phyloP scores from a whole-genome alignment of 164 flowering plant species.

The Chimonanthus praecox region DNA sequence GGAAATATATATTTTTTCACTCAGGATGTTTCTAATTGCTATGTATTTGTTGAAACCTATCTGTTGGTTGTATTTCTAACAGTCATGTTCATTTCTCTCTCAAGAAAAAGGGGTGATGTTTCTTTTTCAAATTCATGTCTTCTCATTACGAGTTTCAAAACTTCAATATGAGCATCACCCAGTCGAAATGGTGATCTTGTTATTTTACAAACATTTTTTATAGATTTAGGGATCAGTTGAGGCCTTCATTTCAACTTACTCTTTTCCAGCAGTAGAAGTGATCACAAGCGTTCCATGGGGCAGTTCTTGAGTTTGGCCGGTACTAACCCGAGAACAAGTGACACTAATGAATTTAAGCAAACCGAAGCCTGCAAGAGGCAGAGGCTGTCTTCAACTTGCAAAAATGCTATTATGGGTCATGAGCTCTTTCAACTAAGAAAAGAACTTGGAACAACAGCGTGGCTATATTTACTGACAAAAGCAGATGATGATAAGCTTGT shows the following conservation, averaged over 20 bases:
- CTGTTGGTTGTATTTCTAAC: no score
- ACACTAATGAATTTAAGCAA: constrained; percentile 21
- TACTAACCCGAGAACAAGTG: constrained; percentile 20
- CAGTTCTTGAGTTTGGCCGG: constrained; percentile 49
- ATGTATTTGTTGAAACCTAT: no score
- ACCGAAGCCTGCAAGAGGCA: constrained; percentile 62
- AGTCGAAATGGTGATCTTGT: no score
- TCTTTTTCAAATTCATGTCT: no score
- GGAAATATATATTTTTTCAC: no score
- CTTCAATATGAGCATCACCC: no score
- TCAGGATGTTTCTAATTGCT: no score
- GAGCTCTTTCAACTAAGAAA: constrained; percentile 57
- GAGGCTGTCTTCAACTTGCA: constrained; percentile 59
- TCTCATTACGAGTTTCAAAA: no score
- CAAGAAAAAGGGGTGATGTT: no score
- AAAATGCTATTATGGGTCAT: constrained; percentile 34
- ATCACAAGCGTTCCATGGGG: constrained; percentile 48
- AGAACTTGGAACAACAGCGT: constrained; percentile 67
- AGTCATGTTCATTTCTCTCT: no score
- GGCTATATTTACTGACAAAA: constrained; percentile 67
- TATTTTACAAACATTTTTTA: no score
- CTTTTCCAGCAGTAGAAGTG: neutral
- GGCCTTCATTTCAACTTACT: neutral
- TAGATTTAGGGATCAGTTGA: neutral
- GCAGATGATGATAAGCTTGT: constrained; percentile 46